Evolutionary conservation across 2,329 filamentous ascomycete species (phyloP).

Genomic region (Aspergillus fumigatus): DNA sequence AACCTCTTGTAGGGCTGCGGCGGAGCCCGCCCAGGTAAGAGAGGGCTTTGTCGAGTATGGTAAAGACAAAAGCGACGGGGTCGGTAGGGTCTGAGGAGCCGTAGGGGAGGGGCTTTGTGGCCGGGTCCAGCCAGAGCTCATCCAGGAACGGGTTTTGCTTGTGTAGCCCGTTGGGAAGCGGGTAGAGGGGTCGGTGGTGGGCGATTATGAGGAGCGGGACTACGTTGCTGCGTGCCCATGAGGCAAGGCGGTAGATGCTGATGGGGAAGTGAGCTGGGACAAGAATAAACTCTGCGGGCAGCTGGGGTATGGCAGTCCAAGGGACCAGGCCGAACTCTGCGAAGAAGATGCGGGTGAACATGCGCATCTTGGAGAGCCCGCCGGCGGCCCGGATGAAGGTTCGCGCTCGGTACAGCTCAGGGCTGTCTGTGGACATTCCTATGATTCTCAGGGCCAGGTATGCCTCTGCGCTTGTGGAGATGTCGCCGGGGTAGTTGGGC

Average conservation of each 20-base stretch:
- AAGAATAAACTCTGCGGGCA: conserved; percentile 32
- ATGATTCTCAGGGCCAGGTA: conserved; percentile 33
- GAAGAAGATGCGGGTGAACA: conserved; percentile 25
- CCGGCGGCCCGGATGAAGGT: conserved; percentile 22
- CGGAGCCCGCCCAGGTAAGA: conserved; percentile 11
- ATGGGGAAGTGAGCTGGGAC: conserved; percentile 22
- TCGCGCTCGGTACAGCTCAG: conserved; percentile 14
- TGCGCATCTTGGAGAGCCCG: conserved; percentile 27
- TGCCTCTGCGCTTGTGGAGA: conserved; percentile 25
- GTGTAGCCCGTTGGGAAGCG: conserved; percentile 22
- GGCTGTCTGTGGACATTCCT: conserved; percentile 11
- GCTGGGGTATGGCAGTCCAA: conserved; percentile 28
- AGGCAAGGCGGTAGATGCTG: conserved; percentile 29
- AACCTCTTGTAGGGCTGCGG: conserved; percentile 1
- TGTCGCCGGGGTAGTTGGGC: conserved; percentile 16
- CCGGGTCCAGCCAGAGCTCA: conserved; percentile 27
- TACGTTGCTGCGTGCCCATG: conserved; percentile 12
- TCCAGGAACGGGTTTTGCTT: conserved; percentile 23
- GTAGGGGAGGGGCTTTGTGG: conserved; percentile 9
- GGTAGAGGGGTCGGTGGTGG: conserved; percentile 26
- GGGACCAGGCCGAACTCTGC: conserved; percentile 31
- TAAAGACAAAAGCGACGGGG: background rate
- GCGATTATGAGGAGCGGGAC: conserved; percentile 12
- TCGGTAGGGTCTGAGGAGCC: conserved; percentile 1
- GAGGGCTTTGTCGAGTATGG: conserved; percentile 15